phyloP scores from a whole-genome alignment of 495 filamentous ascomycete genomes.

The Aspergillus panamensis region DNA sequence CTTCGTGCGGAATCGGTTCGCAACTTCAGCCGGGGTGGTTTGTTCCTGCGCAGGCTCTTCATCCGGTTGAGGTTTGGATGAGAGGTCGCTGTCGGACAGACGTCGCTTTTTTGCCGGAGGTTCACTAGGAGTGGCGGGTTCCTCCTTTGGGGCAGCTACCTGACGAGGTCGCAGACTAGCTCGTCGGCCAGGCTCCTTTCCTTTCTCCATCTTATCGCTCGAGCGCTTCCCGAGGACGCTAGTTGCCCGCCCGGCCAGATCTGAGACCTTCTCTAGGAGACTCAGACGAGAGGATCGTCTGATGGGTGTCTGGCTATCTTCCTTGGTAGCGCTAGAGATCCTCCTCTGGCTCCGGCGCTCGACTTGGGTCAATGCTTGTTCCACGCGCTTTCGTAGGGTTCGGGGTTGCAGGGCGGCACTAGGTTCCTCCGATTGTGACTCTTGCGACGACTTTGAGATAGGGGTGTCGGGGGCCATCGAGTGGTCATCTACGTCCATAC shows the following conservation, averaged over 20 bases:
- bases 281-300: constrained; percentile 35
- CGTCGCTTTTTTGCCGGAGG: constrained; percentile 47
- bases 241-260: constrained; percentile 40
- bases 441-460: constrained; percentile 40
- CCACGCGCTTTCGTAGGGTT: constrained; percentile 48
- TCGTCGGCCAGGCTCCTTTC: constrained; percentile 40
- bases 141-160: constrained; percentile 31
- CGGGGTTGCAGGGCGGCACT: constrained; percentile 38
- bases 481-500: constrained; percentile 35
- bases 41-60: constrained; percentile 35
- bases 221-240: constrained; percentile 56
- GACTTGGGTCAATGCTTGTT: constrained; percentile 45
- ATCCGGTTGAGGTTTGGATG: constrained; percentile 41
- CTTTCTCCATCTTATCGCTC: constrained; percentile 41
- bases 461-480: constrained; percentile 40
- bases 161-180: constrained; percentile 41
- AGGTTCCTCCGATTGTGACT: constrained; percentile 36
- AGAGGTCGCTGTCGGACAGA: constrained; percentile 46
- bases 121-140: constrained; percentile 24
- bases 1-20: constrained; percentile 51
- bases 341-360: constrained; percentile 28
- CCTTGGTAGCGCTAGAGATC: constrained; percentile 6
- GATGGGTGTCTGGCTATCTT: constrained; percentile 5
- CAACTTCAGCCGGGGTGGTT: constrained; percentile 32
- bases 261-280: constrained; percentile 43